These are phyloP conservation scores for Malbranchea zuffiana DNA, from an alignment of 2,329 filamentous ascomycete species.

Conservation along the genomic window DNA sequence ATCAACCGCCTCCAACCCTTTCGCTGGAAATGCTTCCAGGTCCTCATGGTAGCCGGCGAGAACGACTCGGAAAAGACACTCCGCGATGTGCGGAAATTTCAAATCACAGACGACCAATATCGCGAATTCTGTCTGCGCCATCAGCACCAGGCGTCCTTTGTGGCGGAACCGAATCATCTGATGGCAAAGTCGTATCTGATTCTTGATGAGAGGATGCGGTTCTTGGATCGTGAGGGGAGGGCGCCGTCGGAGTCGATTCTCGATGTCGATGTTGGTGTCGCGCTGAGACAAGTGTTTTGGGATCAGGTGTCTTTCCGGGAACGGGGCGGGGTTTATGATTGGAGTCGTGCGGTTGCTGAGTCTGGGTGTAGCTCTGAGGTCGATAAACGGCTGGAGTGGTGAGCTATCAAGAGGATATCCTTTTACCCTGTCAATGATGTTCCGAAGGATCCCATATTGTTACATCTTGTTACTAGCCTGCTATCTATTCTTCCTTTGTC, in stretches of 20 bases:
- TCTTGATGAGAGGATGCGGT: constrained; percentile 43
- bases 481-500: too few species aligned
- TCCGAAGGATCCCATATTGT: too few species aligned
- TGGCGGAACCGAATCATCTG: constrained; percentile 41
- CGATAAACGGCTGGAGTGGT: constrained; percentile 4
- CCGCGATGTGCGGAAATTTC: constrained; percentile 35
- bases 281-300: constrained; percentile 38
- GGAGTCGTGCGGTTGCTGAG: too few species aligned
- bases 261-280: constrained; percentile 39
- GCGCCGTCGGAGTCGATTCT: constrained; percentile 30
- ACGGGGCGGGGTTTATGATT: constrained; percentile 42
- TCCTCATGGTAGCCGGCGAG: constrained; percentile 43
- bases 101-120: constrained; percentile 40
- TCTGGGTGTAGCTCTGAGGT: not conserved
- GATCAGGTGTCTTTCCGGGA: constrained; percentile 36
- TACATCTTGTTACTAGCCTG: too few species aligned
- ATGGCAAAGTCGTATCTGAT: constrained; percentile 45
- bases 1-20: constrained; percentile 38
- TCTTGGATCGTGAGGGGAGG: constrained; percentile 37
- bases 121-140: constrained; percentile 38
- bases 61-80: constrained; percentile 38
- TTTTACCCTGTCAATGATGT: too few species aligned
- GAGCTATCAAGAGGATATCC: too few species aligned
- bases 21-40: constrained; percentile 48
- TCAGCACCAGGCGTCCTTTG: constrained; percentile 31